Evolutionary conservation across 2,329 filamentous ascomycete genomes (phyloP).

Genomic region (Penicillium sp.): DNA sequence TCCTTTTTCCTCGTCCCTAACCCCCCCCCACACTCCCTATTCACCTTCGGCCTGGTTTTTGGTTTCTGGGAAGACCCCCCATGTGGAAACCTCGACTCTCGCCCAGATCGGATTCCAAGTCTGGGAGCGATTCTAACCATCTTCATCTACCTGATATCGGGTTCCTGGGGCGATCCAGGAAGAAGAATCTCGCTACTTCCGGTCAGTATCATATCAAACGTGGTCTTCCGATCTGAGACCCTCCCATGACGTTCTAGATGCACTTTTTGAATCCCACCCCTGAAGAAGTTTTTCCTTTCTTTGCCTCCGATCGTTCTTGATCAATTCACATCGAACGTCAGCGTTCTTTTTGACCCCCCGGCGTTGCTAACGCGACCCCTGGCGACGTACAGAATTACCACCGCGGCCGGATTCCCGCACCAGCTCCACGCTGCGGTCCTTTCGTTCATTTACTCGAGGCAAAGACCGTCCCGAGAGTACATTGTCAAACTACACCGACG

Average conservation of each 20-base stretch:
- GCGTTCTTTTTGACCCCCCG: conserved; percentile 16
- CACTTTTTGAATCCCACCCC: conserved; percentile 7
- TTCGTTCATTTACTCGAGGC: conserved; percentile 31
- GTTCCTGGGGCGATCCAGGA: conserved; percentile 38
- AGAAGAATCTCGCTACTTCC: conserved; percentile 25
- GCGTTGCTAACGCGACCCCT: conserved; percentile 23
- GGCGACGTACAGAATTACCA: conserved; percentile 28
- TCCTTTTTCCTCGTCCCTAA: conserved; percentile 5
- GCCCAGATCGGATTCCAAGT: conserved; percentile 40
- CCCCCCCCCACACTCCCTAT: conserved; percentile 16
- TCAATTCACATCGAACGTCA: background rate
- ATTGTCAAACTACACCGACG: conserved; percentile 27
- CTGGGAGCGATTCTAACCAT: conserved; percentile 36
- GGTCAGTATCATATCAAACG: conserved; percentile 16
- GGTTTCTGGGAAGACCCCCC: conserved; percentile 20
- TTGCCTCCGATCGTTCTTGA: background rate
- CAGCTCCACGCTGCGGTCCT: conserved; percentile 32
- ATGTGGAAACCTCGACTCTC: conserved; percentile 45
- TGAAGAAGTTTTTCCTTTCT: background rate
- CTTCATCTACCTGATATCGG: conserved; percentile 33
- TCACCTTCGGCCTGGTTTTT: conserved; percentile 7
- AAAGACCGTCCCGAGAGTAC: conserved; percentile 32
- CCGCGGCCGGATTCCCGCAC: conserved; percentile 32
- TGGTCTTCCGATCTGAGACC: conserved; percentile 14
- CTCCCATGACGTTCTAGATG: conserved; percentile 1